Evolutionary conservation across 2,329 filamentous ascomycete species (phyloP), one percentile per base, ranked within the genome.

Genomic region (Phaeomoniella chlamydospora): DNA sequence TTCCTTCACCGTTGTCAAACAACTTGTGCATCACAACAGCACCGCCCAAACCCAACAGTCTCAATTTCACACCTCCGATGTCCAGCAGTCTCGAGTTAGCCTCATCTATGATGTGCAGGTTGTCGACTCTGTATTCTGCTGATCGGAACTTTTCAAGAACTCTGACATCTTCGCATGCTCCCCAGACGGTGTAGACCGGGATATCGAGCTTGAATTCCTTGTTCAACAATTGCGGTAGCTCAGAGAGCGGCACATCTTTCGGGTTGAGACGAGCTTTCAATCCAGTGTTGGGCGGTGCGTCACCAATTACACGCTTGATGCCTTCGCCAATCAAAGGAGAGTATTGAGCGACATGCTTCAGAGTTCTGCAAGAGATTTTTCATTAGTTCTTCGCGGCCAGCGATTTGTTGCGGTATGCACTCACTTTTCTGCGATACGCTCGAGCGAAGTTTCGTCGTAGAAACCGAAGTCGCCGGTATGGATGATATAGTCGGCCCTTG

Each of bases 11-110:
- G 48, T 98, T 98, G 59, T 98, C 90, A 53, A 98, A 98, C 13
- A 98, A 74, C 70, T 98, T 98, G 70, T 98, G 90, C 86, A 98
- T 98, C 41, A 98, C 90, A 4, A 98, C 88, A 4, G 90, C 90
- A 50, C 90, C 90, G 45, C 90, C 90, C 19, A 98, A 70, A 43
- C 90, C 90, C 18, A 98, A 74, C 34, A 98, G 72, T 51, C 90
- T 82, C 45, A 98, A 75, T 71, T 96, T 96, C 37, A 98, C 85
- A 39, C 90, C 90, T 38, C 88, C 90, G 41, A 96, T 70, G 61
- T 98, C 90, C 39, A 98, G 71, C 47, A 98, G 68, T 68, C 93
- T 83, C 26, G 90, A 96, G 57, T 88, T 88, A 36, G 90, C 87
- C 67, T 98, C 90, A 47, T 98, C 90, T 49, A 98, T 94, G 54